Evolutionary conservation across 495 filamentous ascomycete genomes (phyloP), one percentile per base, ranked within the genome.

Genomic region (Bacidia rubella): DNA sequence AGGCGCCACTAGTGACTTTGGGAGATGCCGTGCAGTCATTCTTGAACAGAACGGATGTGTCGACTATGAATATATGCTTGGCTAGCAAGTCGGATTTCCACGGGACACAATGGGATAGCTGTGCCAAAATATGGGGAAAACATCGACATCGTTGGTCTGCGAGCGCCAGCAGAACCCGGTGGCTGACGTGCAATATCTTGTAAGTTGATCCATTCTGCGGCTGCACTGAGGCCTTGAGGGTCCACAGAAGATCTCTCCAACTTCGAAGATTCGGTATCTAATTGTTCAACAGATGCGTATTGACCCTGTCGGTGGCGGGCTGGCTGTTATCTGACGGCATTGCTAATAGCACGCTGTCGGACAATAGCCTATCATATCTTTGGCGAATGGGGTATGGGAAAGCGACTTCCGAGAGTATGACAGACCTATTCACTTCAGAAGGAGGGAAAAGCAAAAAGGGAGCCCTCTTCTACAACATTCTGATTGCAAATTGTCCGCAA

Each of bases 11-110:
- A 2, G 60, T 74, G 2, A 77, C 69, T 0, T 42, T 76, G 1
- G 76, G 77, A 3, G 74, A 80, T 60, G 73, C 72, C 2, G 57
- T 79, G 11, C 56, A 60, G 11, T 70, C 66, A 1, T 77, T 76
- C 51, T 56, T 80, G n/a, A 54, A 63, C 2, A 56, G 25, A 1
- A 67, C 66, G 0, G 74, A 75, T 51, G 22, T 9, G 3, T 60
- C 56, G 1, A 76, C 70, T 2, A 44, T 25, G 0, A 63, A 64
- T 0, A 61, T 65, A 51, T 70, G 67, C 48, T 60, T 51, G 40
- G 58, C 21, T 29, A 49, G n/a, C 55, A 66, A 53, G 29, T 11
- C 44, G 41, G 42, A 56, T 47, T 38, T 66, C 44, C 24, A 41
- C 21, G 12, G 7, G n/a, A 39, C 53, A 60, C 52, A 39, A n/a